These are phyloP conservation scores for Ambrosiella cleistominuta DNA, from an alignment of 2,329 filamentous ascomycete genomes.

Conservation along the genomic window DNA sequence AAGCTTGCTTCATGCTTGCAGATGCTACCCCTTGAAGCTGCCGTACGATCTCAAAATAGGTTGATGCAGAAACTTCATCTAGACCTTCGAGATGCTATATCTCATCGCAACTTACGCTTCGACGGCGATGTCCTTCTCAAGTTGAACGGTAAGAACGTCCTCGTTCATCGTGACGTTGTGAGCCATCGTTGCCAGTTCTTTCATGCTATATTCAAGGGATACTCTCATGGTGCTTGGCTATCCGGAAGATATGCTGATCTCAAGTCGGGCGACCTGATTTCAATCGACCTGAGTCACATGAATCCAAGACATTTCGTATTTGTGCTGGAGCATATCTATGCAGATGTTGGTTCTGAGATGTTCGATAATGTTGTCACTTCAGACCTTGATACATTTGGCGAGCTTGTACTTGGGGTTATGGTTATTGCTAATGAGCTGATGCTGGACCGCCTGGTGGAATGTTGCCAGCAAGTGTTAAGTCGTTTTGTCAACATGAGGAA, in stretches of 20 bases:
- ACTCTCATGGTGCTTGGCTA: slow-evolving; percentile 72
- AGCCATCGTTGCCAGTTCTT: slow-evolving; percentile 87
- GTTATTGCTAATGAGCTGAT: slow-evolving; percentile 84
- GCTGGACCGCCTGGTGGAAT: slow-evolving; percentile 76
- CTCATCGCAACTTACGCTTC: slow-evolving; percentile 53
- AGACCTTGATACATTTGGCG: slow-evolving; percentile 67
- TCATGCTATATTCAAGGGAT: slow-evolving; percentile 72
- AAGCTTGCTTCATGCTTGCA: slow-evolving; percentile 57
- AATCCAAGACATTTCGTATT: slow-evolving; percentile 54
- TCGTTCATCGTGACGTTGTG: slow-evolving; percentile 60
- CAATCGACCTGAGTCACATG: slow-evolving; percentile 71
- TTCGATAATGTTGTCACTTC: slow-evolving; percentile 60
- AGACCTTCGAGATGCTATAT: slow-evolving; percentile 55
- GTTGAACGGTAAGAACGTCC: slow-evolving; percentile 53
- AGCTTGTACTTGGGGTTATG: slow-evolving; percentile 82
- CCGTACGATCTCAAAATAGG: slow-evolving; percentile 55
- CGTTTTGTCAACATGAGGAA: slow-evolving; percentile 75
- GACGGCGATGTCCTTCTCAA: slow-evolving; percentile 67
- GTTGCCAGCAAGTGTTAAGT: slow-evolving; percentile 73
- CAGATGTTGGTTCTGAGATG: slow-evolving; percentile 61
- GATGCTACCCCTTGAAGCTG: slow-evolving; percentile 54
- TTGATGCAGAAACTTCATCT: slow-evolving; percentile 44
- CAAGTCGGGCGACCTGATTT: slow-evolving; percentile 27
- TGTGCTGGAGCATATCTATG: slow-evolving; percentile 67
- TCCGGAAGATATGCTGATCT: slow-evolving; percentile 38